phyloP scores from a whole-genome alignment of 2,329 filamentous ascomycete species.

The Colletotrichum endophyticum region DNA sequence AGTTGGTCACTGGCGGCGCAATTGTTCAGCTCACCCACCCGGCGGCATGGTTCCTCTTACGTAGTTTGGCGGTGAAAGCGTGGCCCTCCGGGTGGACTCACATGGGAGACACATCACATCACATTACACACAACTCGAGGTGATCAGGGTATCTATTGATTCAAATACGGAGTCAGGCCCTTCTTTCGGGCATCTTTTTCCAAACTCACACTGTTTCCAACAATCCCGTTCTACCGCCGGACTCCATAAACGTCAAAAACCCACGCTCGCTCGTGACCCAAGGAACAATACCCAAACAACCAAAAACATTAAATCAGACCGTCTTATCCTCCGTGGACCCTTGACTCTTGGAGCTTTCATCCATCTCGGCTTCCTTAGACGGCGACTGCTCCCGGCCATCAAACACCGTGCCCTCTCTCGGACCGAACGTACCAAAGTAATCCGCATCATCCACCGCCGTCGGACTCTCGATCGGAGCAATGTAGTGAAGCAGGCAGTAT shows the following conservation, averaged over 20 bases:
- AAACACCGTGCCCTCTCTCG: not conserved
- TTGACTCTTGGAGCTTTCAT: not conserved
- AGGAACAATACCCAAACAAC: not conserved
- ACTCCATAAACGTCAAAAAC: not conserved
- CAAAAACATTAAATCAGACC: not conserved
- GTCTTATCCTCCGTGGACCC: not conserved
- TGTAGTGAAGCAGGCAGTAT: slow-evolving; percentile 23
- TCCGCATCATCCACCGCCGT: slow-evolving; percentile 27
- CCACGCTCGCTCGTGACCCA: not conserved
- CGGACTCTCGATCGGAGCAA: slow-evolving; percentile 24
- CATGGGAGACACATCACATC: not conserved
- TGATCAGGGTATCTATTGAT: not conserved
- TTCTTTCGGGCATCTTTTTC: not conserved
- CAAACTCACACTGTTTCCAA: not conserved
- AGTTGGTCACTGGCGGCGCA: not conserved
- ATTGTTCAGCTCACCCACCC: not conserved
- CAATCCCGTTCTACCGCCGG: not conserved
- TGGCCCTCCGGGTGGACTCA: not conserved
- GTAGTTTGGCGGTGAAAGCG: not conserved
- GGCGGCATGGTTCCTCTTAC: not conserved
- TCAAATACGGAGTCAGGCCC: not conserved
- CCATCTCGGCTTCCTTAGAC: not conserved
- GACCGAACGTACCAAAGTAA: slow-evolving; percentile 31
- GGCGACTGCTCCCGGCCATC: not conserved
- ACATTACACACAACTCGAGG: not conserved